Evolutionary conservation across 768 basidiomycete genomes (phyloP).

Genomic region (Calocybe cyanea): DNA sequence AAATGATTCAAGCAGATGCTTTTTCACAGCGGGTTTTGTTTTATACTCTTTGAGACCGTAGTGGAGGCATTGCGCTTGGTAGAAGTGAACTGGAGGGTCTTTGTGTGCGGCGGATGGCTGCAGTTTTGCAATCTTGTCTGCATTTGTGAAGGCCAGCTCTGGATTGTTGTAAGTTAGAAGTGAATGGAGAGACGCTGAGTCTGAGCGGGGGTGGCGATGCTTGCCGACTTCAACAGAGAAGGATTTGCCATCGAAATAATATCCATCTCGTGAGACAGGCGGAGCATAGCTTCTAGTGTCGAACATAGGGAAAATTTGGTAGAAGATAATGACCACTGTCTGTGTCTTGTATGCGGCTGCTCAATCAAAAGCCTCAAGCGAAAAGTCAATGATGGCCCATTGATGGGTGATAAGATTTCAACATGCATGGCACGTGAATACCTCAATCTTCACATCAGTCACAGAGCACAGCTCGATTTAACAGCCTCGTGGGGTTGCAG

Average conservation of each 20-base stretch:
- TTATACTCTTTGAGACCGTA: conserved; percentile 25
- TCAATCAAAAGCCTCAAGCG: too few relatives aligned
- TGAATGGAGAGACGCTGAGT: conserved; percentile 15
- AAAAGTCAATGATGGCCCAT: too few relatives aligned
- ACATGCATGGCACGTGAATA: too few relatives aligned
- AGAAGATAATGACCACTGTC: conserved; percentile 8
- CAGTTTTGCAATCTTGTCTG: conserved; percentile 22
- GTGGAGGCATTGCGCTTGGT: conserved; percentile 23
- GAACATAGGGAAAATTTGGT: conserved; percentile 21
- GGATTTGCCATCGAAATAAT: conserved; percentile 14
- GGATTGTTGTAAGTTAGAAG: conserved; percentile 23
- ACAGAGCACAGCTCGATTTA: too few relatives aligned
- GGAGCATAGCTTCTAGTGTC: conserved; percentile 16
- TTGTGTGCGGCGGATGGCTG: conserved; percentile 19
- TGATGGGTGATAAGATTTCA: too few relatives aligned
- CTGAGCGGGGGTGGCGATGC: conserved; percentile 15
- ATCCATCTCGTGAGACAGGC: conserved; percentile 17
- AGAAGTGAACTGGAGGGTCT: conserved; percentile 22
- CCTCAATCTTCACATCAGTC: too few relatives aligned
- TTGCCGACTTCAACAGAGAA: conserved; percentile 18
- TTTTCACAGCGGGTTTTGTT: conserved; percentile 22
- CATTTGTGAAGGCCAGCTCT: conserved; percentile 21
- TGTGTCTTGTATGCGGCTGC: too few relatives aligned
- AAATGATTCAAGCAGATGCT: conserved; percentile 21
- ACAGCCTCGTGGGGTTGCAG: too few relatives aligned